Evolutionary conservation across 1,139 yeast species (phyloP).

Genomic region (Geotrichum histeridarum): DNA sequence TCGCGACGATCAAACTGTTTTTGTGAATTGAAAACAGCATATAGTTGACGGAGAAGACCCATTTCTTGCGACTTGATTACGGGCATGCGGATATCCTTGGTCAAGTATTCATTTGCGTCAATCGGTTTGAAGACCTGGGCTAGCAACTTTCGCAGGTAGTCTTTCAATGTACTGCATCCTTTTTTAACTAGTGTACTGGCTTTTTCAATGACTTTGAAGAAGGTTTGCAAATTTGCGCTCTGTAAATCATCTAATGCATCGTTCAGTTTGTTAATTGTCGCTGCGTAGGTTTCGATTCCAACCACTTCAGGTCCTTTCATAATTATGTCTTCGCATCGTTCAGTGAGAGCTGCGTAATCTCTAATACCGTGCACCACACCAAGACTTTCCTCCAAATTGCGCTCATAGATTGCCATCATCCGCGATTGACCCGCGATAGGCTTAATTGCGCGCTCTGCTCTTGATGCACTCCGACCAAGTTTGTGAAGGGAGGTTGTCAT

Average conservation of each 20-base stretch:
- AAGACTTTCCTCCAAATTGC: slow-evolving; percentile 54
- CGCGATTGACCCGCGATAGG: slow-evolving; percentile 69
- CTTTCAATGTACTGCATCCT: slow-evolving; percentile 27
- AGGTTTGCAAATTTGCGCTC: slow-evolving; percentile 27
- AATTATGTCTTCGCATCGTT: slow-evolving; percentile 27
- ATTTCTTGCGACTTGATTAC: slow-evolving; percentile 21
- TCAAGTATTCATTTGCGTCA: slow-evolving; percentile 25
- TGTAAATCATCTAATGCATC: slow-evolving; percentile 29
- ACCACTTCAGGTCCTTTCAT: slow-evolving; percentile 23
- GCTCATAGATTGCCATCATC: slow-evolving; percentile 50
- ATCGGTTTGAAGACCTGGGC: slow-evolving; percentile 26
- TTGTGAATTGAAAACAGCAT: slow-evolving; percentile 33
- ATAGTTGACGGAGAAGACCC: slow-evolving; percentile 22
- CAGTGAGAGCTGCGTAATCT: slow-evolving; percentile 51
- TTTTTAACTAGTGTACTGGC: slow-evolving; percentile 27
- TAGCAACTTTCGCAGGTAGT: slow-evolving; percentile 26
- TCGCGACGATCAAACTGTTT: slow-evolving; percentile 37
- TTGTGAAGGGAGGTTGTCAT: slow-evolving; percentile 53
- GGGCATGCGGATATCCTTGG: slow-evolving; percentile 25
- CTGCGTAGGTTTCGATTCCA: slow-evolving; percentile 27
- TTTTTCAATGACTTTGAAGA: slow-evolving; percentile 32
- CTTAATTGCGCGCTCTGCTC: slow-evolving; percentile 59
- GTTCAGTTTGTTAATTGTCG: slow-evolving; percentile 26
- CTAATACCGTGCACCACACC: slow-evolving; percentile 59
- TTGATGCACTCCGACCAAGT: slow-evolving; percentile 54